Evolutionary conservation across 2,329 filamentous ascomycete genomes (phyloP), one percentile per base, ranked within the genome.

Genomic region (Stromatinia cepivora): DNA sequence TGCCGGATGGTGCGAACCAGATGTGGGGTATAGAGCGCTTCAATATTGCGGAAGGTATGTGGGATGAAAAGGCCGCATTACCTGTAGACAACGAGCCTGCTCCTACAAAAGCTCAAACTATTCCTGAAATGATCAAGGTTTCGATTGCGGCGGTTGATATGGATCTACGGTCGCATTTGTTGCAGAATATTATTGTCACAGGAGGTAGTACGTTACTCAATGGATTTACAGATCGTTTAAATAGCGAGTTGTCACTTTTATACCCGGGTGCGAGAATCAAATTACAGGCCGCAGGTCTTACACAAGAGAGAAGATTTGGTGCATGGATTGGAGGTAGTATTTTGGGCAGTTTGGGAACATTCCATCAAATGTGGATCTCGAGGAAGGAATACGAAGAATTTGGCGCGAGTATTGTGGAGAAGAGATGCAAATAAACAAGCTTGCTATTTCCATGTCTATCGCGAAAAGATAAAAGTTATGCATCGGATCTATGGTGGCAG

Each of bases 361-460:
- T 99, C 82, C 95, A 99, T 82, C 95, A 99, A 84, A 94, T 99
- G 91, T 99, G 95, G 95, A 96, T 99, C 76, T 94, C 91, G 34
- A 92, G 89, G 81, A 97, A 97, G 84, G 95, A 99, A 83, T 98
- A 97, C 77, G 93, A 97, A 73, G 96, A 99, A 84, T 94, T 97
- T 79, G 95, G 95, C 1, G 84, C 89, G 8, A 88, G 88, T 73
- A 94, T 98, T 75, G 92, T 98, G 57, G 94, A 98, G 85, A 97
- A 97, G 87, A 86, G 94, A 76, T 98, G 94, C 86, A 97, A 97
- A 83, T 98, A 78, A 82, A 48, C n/a, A 25, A 11, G 31, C 52
- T 59, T 69, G 9, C 13, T 31, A 31, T 54, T 46, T 17, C 20
- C 17, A 64, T 46, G 22, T 22, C 36, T 31, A 22, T 34, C 9